A percentile compares a stretch with the other conserved stretches of the same genome.
These are phyloP conservation scores for Osmanthus fragrans DNA, from an alignment of 257 asterid species.

Conservation along the genomic window DNA sequence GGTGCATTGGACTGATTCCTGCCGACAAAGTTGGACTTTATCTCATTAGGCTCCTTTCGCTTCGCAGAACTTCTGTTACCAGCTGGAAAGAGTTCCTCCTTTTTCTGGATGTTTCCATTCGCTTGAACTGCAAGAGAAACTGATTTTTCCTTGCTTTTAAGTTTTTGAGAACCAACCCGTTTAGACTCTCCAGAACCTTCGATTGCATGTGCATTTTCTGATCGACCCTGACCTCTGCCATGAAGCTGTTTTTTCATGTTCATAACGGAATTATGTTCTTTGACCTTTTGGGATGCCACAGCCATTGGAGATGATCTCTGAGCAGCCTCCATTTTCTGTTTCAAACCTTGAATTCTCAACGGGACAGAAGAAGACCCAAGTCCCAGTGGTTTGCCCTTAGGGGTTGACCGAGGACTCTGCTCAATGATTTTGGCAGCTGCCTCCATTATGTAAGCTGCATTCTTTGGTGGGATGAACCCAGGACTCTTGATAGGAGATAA, in stretches of 20 bases:
- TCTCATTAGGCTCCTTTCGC: slow-evolving; percentile 51
- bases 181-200: slow-evolving; percentile 57
- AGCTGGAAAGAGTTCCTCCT: slow-evolving; percentile 47
- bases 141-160: slow-evolving; percentile 60
- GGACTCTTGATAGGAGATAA: slow-evolving; percentile 93
- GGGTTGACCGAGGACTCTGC: slow-evolving; percentile 74
- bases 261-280: slow-evolving; percentile 43
- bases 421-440: slow-evolving; percentile 87
- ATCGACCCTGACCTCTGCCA: slow-evolving; percentile 44
- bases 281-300: slow-evolving; percentile 46
- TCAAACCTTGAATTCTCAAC: slow-evolving; percentile 59
- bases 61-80: slow-evolving; percentile 47
- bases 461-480: slow-evolving; percentile 81
- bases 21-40: slow-evolving; percentile 32
- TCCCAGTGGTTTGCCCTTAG: slow-evolving; percentile 49
- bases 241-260: slow-evolving; percentile 48
- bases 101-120: slow-evolving; percentile 57
- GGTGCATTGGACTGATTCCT: slow-evolving; percentile 45
- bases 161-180: slow-evolving; percentile 47
- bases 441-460: slow-evolving; percentile 86
- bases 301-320: slow-evolving; percentile 44
- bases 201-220: slow-evolving; percentile 37
- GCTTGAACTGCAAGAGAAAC: slow-evolving; percentile 56
- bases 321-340: slow-evolving; percentile 69
- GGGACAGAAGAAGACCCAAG: slow-evolving; percentile 70